Conservation (phyloP, 306 rosid genomes). For the Dalbergia cochinchinensis region DNA sequence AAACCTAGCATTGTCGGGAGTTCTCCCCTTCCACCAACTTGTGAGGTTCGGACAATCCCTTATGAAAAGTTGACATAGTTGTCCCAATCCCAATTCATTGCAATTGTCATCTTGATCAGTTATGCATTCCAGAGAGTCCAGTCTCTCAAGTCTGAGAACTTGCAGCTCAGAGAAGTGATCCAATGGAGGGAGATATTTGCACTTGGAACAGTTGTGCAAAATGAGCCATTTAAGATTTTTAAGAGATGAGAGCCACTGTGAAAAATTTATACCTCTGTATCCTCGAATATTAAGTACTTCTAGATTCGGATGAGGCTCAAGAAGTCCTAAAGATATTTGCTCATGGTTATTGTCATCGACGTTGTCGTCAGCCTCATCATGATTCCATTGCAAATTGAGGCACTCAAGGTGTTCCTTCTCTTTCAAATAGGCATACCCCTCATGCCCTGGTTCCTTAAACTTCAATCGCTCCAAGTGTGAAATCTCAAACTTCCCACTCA, state of each 20-base stretch:
- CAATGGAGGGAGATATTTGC: neutral
- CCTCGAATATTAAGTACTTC: neutral
- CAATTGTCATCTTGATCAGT: neutral
- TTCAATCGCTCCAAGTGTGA: neutral
- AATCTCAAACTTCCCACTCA: conserved; percentile 14
- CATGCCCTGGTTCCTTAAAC: neutral
- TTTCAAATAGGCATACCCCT: neutral
- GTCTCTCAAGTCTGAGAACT: neutral
- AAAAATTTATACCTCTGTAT: neutral
- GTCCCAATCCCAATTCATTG: neutral
- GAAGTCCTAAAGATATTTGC: neutral
- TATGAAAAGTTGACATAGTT: neutral
- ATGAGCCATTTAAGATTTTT: neutral
- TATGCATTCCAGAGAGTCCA: conserved; percentile 19
- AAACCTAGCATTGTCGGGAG: neutral
- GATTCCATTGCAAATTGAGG: conserved; percentile 11
- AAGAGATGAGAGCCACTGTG: conserved; percentile 1
- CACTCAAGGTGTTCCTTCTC: neutral
- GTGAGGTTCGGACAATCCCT: conserved; percentile 31
- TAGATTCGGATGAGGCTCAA: neutral
- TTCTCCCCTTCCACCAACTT: conserved; percentile 22
- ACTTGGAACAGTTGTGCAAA: conserved; percentile 6
- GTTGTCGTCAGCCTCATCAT: neutral
- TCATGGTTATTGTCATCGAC: neutral
- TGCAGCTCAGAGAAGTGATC: neutral